A percentile compares a stretch with the other conserved stretches of the same genome.
Conservation (phyloP, 164 flowering plant species). For the Kalanchoe fedtschenkoi region DNA sequence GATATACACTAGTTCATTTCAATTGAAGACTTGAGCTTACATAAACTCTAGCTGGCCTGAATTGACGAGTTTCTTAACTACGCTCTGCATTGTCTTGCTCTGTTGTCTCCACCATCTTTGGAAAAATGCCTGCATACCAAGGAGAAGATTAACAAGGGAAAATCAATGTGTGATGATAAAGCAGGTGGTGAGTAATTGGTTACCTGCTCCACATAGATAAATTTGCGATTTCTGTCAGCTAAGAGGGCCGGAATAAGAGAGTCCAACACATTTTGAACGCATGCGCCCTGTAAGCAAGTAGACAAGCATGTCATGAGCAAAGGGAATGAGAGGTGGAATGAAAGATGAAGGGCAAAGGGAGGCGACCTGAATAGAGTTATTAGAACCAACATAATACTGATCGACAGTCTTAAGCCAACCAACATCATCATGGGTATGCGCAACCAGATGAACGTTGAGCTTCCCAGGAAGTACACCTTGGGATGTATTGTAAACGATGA, state of each 20-base stretch:
- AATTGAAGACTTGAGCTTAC: constrained; percentile 11
- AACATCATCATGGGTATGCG: constrained; percentile 7
- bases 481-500: not conserved
- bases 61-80: constrained; percentile 35
- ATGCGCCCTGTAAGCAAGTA: constrained; percentile 36
- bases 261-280: constrained; percentile 56
- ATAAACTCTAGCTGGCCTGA: constrained; percentile 52
- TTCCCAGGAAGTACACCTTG: not conserved
- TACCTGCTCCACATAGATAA: constrained; percentile 53
- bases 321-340: not conserved
- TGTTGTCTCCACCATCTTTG: constrained; percentile 61
- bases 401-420: constrained; percentile 9
- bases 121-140: constrained; percentile 36
- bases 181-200: not conserved
- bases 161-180: not conserved
- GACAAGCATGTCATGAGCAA: not conserved
- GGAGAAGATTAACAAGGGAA: not conserved
- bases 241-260: constrained; percentile 41
- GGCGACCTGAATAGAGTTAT: constrained; percentile 5
- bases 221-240: constrained; percentile 51
- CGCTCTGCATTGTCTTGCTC: constrained; percentile 20
- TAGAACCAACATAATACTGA: constrained; percentile 9
- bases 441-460: constrained; percentile 8
- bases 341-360: not conserved
- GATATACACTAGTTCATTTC: not conserved